phyloP scores from a whole-genome alignment of 2,329 filamentous ascomycete genomes.

The Fusarium euwallaceae region DNA sequence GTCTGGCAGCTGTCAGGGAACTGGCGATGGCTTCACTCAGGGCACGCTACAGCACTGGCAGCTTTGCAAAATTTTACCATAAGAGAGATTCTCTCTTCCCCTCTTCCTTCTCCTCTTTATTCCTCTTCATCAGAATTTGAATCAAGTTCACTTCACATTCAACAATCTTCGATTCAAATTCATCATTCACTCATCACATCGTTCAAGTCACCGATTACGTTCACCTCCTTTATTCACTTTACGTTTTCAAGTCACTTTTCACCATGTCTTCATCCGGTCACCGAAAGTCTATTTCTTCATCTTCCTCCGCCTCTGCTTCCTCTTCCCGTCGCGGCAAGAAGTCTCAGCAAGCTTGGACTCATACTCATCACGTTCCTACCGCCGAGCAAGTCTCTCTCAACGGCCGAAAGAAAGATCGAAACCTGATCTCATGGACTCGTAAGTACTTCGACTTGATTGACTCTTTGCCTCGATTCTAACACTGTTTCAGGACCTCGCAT shows the following conservation, averaged over 20 bases:
- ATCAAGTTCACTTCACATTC: not conserved
- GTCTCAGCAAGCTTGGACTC: conserved; percentile 28
- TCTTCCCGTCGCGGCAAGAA: not conserved
- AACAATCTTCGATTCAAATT: not conserved
- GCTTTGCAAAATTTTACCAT: not conserved
- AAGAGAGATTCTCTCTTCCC: not conserved
- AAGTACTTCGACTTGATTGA: conserved; percentile 37
- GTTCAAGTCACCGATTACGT: not conserved
- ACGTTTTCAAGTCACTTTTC: not conserved
- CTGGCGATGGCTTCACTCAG: conserved; percentile 1
- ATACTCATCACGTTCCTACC: conserved; percentile 45
- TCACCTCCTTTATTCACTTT: not conserved
- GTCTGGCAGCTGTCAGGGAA: not conserved
- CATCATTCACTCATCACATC: not conserved
- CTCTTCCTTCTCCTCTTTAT: not conserved
- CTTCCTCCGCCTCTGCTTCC: not conserved
- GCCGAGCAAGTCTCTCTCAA: conserved; percentile 44
- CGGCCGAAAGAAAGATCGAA: conserved; percentile 52
- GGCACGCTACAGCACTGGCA: not conserved
- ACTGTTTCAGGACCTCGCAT: conserved; percentile 57
- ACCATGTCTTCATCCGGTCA: not conserved
- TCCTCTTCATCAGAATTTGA: not conserved
- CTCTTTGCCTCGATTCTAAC: conserved; percentile 5
- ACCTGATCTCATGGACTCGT: conserved; percentile 60
- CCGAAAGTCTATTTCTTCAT: not conserved